These are phyloP conservation scores for Bipolaris gigantea DNA, from an alignment of 2,329 filamentous ascomycete species.

Conservation along the genomic window DNA sequence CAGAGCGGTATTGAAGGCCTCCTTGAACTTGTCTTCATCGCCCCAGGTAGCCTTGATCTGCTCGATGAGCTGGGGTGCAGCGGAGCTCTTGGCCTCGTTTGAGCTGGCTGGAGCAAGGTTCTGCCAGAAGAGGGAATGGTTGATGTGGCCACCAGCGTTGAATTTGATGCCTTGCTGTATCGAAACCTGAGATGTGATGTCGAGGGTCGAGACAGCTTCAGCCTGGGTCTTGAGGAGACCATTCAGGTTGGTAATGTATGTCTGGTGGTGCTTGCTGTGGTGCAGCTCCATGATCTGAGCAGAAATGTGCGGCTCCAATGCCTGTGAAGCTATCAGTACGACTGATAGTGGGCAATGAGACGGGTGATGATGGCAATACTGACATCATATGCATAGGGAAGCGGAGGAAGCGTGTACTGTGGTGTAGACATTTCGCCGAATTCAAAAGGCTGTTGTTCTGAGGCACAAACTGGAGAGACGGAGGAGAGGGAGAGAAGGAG, in stretches of 20 bases:
- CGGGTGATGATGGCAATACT: conserved; percentile 34
- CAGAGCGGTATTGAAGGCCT: conserved; percentile 66
- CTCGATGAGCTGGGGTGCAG: conserved; percentile 60
- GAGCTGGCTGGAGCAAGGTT: conserved; percentile 68
- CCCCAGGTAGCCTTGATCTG: conserved; percentile 70
- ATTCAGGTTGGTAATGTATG: conserved; percentile 78
- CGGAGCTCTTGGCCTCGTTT: conserved; percentile 57
- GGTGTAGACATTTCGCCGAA: conserved; percentile 42
- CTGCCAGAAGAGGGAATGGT: conserved; percentile 92
- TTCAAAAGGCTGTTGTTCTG: conserved; percentile 41
- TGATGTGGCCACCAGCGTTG: conserved; percentile 90
- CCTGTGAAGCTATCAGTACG: conserved; percentile 49
- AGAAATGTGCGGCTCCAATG: conserved; percentile 73
- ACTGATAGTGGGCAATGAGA: neutral
- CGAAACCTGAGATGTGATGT: conserved; percentile 66
- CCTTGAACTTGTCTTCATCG: conserved; percentile 65
- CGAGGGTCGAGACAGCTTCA: conserved; percentile 57
- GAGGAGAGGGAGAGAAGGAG: conserved; percentile 24
- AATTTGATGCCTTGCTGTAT: conserved; percentile 77
- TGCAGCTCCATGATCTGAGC: conserved; percentile 80
- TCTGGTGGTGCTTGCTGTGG: conserved; percentile 76
- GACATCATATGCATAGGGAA: conserved; percentile 73
- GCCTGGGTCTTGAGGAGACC: conserved; percentile 63
- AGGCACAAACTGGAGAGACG: conserved; percentile 19
- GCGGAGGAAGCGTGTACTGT: conserved; percentile 63